Conservation (phyloP, 1,139 yeast species). For the Blastobotrys elegans region DNA sequence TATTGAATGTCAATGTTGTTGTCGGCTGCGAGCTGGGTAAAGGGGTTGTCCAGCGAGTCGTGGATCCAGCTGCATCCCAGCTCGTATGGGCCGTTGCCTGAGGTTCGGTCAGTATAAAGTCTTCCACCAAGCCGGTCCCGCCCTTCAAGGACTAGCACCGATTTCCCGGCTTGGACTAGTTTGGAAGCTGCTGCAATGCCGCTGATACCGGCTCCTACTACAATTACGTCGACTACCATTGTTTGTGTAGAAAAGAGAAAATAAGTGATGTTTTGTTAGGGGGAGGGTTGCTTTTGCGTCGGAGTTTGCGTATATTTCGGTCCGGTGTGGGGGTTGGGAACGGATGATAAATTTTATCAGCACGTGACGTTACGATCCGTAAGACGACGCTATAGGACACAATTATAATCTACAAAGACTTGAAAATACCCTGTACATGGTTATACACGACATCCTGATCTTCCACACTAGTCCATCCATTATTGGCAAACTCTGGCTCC, state of each 20-base stretch:
- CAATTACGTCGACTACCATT: conserved; percentile 19
- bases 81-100: conserved; percentile 40
- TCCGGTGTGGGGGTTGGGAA: too few relatives aligned
- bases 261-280: too few relatives aligned
- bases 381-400: too few relatives aligned
- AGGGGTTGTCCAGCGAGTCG: conserved; percentile 63
- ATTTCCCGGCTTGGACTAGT: conserved; percentile 42
- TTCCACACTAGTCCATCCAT: conserved; percentile 17
- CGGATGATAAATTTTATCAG: too few relatives aligned
- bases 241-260: too few relatives aligned
- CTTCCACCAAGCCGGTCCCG: conserved; percentile 55
- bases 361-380: too few relatives aligned
- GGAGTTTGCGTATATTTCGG: too few relatives aligned
- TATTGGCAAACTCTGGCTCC: conserved; percentile 13
- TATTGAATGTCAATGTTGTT: conserved; percentile 32
- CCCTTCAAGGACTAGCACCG: conserved; percentile 52
- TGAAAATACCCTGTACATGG: conserved; percentile 22
- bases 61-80: conserved; percentile 91
- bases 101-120: conserved; percentile 25
- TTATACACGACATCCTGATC: conserved; percentile 26
- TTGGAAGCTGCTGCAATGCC: conserved; percentile 75
- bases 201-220: conserved; percentile 72
- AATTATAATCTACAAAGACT: too few relatives aligned
- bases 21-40: conserved; percentile 33
- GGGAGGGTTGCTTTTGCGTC: too few relatives aligned